phyloP scores from a whole-genome alignment of 441 rosid genomes.

The Geranium incanum region DNA sequence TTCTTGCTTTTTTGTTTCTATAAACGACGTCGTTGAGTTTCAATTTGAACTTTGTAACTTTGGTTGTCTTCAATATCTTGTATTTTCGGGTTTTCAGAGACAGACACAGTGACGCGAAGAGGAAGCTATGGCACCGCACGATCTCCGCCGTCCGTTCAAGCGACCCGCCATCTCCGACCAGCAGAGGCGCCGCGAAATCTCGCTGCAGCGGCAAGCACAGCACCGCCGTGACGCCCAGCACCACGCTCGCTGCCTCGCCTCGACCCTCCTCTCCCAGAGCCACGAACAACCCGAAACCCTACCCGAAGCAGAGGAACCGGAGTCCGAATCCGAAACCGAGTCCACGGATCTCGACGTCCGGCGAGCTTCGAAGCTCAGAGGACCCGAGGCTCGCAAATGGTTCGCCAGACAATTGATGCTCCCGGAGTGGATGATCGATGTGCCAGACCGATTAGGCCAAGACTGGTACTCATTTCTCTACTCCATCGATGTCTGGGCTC shows the following conservation, averaged over 20 bases:
- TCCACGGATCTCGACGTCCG: conserved; percentile 47
- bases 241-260: conserved; percentile 72
- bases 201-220: conserved; percentile 69
- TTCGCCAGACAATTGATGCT: conserved; percentile 79
- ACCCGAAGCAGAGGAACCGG: conserved; percentile 22
- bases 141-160: conserved; percentile 78
- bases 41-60: too few species aligned
- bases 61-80: too few species aligned
- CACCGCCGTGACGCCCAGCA: conserved; percentile 78
- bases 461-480: conserved; percentile 46
- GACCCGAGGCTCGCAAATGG: conserved; percentile 69
- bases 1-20: too few species aligned
- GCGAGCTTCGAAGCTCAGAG: conserved; percentile 60
- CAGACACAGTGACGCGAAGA: not conserved
- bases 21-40: too few species aligned
- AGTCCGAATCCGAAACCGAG: conserved; percentile 29
- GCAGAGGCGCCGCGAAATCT: conserved; percentile 66
- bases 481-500: not conserved
- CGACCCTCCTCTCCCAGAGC: conserved; percentile 51
- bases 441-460: conserved; percentile 55
- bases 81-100: too few species aligned
- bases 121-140: conserved; percentile 58
- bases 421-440: conserved; percentile 94
- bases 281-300: conserved; percentile 30
- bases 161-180: conserved; percentile 78